A percentile compares a stretch with the other conserved stretches of the same genome.
phyloP scores from a whole-genome alignment of 805 yeast species.

The Candida krabiensis region DNA sequence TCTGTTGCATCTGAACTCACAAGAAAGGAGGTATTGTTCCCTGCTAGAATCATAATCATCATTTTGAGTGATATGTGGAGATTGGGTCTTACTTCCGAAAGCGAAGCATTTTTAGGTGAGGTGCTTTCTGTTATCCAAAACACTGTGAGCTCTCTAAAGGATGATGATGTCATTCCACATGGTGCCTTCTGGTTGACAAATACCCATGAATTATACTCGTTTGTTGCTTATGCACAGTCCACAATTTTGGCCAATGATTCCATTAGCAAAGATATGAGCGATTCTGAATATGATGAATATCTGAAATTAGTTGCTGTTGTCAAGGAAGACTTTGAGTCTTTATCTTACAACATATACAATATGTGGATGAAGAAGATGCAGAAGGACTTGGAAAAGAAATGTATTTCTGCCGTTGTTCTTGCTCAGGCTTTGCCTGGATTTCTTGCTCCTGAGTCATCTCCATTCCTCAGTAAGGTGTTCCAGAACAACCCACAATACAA shows the following conservation, averaged over 20 bases:
- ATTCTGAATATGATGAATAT: conserved; percentile 86
- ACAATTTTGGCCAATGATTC: conserved; percentile 86
- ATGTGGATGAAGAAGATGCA: conserved; percentile 97
- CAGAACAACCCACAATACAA: conserved; percentile 69
- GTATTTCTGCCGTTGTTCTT: conserved; percentile 90
- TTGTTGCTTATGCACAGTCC: conserved; percentile 89
- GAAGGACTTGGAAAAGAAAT: conserved; percentile 85
- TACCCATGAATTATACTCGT: conserved; percentile 92
- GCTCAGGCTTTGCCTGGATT: conserved; percentile 97
- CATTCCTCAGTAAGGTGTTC: conserved; percentile 82
- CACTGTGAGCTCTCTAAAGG: conserved; percentile 74
- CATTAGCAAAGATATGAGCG: conserved; percentile 80
- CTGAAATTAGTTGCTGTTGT: conserved; percentile 85
- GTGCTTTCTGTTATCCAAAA: conserved; percentile 85
- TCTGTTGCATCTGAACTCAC: conserved; percentile 81
- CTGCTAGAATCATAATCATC: conserved; percentile 91
- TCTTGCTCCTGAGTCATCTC: conserved; percentile 77
- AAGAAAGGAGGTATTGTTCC: conserved; percentile 90
- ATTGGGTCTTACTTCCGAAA: conserved; percentile 86
- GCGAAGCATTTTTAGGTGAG: conserved; percentile 87
- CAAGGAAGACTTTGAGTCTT: conserved; percentile 89
- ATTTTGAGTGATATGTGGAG: conserved; percentile 98
- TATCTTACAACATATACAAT: conserved; percentile 91
- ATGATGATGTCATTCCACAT: conserved; percentile 82
- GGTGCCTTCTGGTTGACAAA: conserved; percentile 98